These are phyloP conservation scores for Epithele typhae DNA, from an alignment of 768 basidiomycete genomes.

Conservation along the genomic window DNA sequence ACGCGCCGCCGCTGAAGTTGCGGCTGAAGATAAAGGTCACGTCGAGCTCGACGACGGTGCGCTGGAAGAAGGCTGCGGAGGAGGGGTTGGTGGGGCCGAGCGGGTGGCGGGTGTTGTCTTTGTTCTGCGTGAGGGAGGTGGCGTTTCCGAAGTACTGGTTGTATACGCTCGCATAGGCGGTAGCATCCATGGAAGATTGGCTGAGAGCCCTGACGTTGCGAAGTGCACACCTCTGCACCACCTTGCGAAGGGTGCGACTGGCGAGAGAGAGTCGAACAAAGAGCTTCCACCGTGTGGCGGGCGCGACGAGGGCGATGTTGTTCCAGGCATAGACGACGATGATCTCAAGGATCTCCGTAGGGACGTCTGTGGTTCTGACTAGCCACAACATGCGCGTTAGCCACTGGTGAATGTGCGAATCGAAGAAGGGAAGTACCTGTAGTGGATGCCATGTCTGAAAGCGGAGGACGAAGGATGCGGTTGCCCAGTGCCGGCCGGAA, in stretches of 20 bases:
- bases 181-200: constrained; percentile 5
- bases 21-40: constrained; percentile 1
- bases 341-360: background rate
- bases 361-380: too few species aligned
- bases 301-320: background rate
- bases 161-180: constrained; percentile 5
- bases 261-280: background rate
- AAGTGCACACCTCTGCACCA: background rate
- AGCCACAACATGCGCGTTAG: too few species aligned
- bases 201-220: constrained; percentile 6
- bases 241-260: background rate
- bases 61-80: background rate
- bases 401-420: too few species aligned
- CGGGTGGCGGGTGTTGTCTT: too few species aligned
- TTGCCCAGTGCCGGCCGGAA: too few species aligned
- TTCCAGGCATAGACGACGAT: constrained; percentile 2
- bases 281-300: background rate
- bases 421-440: too few species aligned
- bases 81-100: too few species aligned
- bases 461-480: too few species aligned
- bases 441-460: too few species aligned
- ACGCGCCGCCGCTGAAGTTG: too few species aligned
- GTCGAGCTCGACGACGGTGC: constrained; percentile 3
- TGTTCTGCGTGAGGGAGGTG: too few species aligned
- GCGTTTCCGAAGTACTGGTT: too few species aligned